A percentile compares a stretch with the other conserved stretches of the same genome.
Evolutionary conservation across 306 rosid genomes (phyloP).

Genomic region (Fragaria vesca): DNA sequence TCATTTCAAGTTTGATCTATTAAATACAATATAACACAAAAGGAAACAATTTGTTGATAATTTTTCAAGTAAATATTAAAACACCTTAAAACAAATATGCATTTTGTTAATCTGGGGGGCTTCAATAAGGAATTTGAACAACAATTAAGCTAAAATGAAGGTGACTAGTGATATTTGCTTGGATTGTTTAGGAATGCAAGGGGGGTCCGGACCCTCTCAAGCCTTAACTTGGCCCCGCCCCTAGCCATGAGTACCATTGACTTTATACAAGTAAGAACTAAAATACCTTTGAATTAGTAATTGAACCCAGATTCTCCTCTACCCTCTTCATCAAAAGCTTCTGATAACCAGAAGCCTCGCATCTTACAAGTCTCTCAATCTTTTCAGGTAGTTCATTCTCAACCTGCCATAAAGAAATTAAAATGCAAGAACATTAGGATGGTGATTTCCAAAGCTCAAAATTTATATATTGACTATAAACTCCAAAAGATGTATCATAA

Average conservation of each 20-base stretch:
- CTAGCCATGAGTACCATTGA: not conserved
- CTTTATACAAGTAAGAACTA: slow-evolving; percentile 7
- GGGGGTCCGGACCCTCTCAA: no score
- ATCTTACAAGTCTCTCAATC: slow-evolving; percentile 93
- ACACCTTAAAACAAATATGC: no score
- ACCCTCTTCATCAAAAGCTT: slow-evolving; percentile 98
- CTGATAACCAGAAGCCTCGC: slow-evolving; percentile 99
- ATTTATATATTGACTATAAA: slow-evolving; percentile 4
- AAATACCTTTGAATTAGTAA: slow-evolving; percentile 73
- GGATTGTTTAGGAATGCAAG: no score
- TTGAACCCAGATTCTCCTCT: slow-evolving; percentile 94
- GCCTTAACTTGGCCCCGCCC: no score
- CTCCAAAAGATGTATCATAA: not conserved
- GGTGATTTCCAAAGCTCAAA: slow-evolving; percentile 22
- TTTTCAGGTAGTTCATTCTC: slow-evolving; percentile 95
- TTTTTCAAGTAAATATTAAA: no score
- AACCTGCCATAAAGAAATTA: slow-evolving; percentile 50
- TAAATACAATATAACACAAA: no score
- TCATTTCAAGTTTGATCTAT: no score
- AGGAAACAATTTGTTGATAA: no score
- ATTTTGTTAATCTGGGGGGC: no score
- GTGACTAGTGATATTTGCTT: no score
- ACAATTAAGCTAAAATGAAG: no score
- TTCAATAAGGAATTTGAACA: no score
- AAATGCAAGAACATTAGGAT: slow-evolving; percentile 26